Evolutionary conservation across 2,329 filamentous ascomycete genomes (phyloP).

Genomic region (Beauveria bassiana): DNA sequence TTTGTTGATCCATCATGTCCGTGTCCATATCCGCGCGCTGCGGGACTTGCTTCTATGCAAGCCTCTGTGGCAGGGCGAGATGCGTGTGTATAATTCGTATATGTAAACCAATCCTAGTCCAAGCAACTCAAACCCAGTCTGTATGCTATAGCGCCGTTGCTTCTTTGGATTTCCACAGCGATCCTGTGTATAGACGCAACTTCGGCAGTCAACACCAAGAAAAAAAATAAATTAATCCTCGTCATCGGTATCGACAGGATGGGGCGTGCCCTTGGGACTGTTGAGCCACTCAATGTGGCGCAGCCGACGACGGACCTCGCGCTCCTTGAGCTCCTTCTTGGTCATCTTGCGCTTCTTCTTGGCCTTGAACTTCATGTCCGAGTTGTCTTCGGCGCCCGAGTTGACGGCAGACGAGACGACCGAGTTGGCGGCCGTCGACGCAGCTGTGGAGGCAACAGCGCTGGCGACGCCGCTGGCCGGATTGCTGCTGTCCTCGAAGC

Average conservation of each 20-base stretch:
- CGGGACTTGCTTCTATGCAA: background rate
- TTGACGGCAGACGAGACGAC: conserved; percentile 57
- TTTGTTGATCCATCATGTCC: background rate
- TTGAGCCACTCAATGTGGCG: conserved; percentile 82
- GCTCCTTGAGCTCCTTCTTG: conserved; percentile 90
- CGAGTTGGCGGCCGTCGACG: conserved; percentile 39
- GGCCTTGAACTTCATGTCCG: conserved; percentile 76
- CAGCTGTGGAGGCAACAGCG: conserved; percentile 51
- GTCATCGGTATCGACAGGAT: conserved; percentile 70
- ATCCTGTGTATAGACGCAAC: background rate
- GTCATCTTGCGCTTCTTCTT: conserved; percentile 99
- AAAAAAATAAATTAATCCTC: conserved; percentile 39
- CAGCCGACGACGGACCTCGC: conserved; percentile 76
- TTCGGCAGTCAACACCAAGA: background rate
- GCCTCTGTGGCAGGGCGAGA: background rate
- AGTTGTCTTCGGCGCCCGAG: conserved; percentile 74
- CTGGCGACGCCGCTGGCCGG: conserved; percentile 54
- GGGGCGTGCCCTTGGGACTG: conserved; percentile 75
- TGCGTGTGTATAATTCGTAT: background rate
- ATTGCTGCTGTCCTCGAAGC: conserved; percentile 68
- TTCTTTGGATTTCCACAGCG: too few species aligned
- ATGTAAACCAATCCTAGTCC: background rate
- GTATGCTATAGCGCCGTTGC: too few species aligned
- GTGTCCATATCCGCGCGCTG: background rate
- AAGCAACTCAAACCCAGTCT: background rate